Conservation (phyloP, 208 protist genomes). For the Leishmania major region DNA sequence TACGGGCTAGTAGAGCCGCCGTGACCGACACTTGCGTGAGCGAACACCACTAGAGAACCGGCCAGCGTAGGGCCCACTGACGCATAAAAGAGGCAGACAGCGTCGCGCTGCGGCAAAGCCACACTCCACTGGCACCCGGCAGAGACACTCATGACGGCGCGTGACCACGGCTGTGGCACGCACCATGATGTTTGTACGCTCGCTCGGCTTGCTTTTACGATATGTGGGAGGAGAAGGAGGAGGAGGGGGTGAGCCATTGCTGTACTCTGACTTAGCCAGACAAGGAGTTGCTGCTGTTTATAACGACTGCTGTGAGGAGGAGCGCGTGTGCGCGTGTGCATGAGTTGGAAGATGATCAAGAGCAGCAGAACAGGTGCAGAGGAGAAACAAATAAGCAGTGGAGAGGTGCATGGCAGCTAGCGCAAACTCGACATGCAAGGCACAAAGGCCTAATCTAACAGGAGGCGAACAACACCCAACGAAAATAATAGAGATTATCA, state of each 20-base stretch:
- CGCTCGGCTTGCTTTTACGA: not conserved
- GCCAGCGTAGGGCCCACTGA: not conserved
- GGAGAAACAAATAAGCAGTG: not conserved
- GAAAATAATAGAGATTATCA: too few relatives aligned
- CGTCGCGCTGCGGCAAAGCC: not conserved
- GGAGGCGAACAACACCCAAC: too few relatives aligned
- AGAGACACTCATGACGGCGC: not conserved
- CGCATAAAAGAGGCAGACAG: not conserved
- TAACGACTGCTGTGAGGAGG: not conserved
- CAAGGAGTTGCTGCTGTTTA: too few relatives aligned
- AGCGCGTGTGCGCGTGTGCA: not conserved
- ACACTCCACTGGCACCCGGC: not conserved
- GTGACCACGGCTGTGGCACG: not conserved
- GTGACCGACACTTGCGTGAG: too few relatives aligned
- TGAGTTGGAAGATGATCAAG: not conserved
- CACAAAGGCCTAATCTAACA: too few relatives aligned
- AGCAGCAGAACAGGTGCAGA: not conserved
- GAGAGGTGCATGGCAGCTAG: not conserved
- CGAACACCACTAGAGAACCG: not conserved
- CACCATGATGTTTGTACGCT: not conserved
- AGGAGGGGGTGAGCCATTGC: too few relatives aligned
- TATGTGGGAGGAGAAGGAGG: not conserved
- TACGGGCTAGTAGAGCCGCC: not conserved
- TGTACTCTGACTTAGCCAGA: too few relatives aligned
- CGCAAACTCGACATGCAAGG: too few relatives aligned